phyloP scores from a whole-genome alignment of 345 rosid species.

The Melaleuca quinquenervia region DNA sequence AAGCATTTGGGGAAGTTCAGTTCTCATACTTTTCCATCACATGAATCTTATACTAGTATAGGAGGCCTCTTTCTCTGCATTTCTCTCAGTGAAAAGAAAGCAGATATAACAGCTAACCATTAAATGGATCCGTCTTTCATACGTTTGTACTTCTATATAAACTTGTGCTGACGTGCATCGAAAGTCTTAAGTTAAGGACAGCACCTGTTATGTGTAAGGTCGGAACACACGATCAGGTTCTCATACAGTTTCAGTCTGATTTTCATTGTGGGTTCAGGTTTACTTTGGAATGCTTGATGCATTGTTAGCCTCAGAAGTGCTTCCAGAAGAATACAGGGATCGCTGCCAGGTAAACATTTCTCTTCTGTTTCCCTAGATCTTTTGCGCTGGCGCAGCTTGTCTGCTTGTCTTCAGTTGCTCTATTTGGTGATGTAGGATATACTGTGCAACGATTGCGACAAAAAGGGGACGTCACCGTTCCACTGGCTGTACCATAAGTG shows the following conservation, averaged over 20 bases:
- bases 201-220: background rate
- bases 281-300: slow-evolving; percentile 97
- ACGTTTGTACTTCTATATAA: background rate
- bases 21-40: background rate
- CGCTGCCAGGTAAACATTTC: slow-evolving; percentile 48
- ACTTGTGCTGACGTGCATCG: background rate
- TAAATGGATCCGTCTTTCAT: background rate
- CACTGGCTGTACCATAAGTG: slow-evolving; percentile 83
- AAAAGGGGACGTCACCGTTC: slow-evolving; percentile 48
- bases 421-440: slow-evolving; percentile 26
- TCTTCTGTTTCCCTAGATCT: background rate
- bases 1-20: background rate
- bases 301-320: slow-evolving; percentile 73
- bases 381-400: background rate
- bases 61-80: background rate
- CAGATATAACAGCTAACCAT: background rate
- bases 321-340: slow-evolving; percentile 75
- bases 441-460: slow-evolving; percentile 66
- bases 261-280: slow-evolving; percentile 32
- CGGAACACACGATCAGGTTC: background rate
- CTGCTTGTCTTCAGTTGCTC: background rate
- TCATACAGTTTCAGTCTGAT: background rate
- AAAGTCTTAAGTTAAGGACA: background rate
- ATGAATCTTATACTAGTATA: background rate
- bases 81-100: background rate